Percentiles rank a stretch among this genome's conserved stretches.
Evolutionary conservation across 2,329 filamentous ascomycete species (phyloP).

Genomic region (Onygenales sp.): DNA sequence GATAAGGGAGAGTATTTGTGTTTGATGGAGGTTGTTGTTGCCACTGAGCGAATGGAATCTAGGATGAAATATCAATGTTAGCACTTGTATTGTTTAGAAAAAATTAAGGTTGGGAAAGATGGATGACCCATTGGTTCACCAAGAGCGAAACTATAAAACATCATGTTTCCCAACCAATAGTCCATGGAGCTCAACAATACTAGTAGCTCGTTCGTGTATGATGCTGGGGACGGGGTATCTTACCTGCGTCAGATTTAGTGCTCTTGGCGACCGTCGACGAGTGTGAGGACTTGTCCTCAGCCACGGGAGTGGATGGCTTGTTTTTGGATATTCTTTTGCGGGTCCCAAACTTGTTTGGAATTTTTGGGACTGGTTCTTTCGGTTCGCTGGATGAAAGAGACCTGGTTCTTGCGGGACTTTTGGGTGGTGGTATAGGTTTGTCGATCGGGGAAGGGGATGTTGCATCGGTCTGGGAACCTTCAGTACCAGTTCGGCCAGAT

Average conservation of each 20-base stretch:
- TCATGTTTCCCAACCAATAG: too few species aligned
- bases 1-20: neutral
- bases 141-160: too few species aligned
- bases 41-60: neutral
- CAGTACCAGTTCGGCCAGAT: neutral
- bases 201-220: too few species aligned
- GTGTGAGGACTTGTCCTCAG: neutral
- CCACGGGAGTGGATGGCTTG: neutral
- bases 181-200: too few species aligned
- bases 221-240: neutral
- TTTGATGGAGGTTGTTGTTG: neutral
- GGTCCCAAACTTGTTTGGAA: neutral
- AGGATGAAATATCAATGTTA: neutral
- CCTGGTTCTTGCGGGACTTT: constrained; percentile 1
- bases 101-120: too few species aligned
- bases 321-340: constrained; percentile 1
- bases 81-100: neutral
- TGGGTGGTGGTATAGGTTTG: neutral
- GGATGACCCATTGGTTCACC: too few species aligned
- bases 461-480: neutral
- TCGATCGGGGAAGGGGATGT: neutral
- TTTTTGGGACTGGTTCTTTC: neutral
- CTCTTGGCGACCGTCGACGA: neutral
- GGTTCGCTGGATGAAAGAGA: neutral
- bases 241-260: constrained; percentile 1